These are phyloP conservation scores for Epichloe festucae DNA, from an alignment of 2,329 filamentous ascomycete species.

Conservation along the genomic window DNA sequence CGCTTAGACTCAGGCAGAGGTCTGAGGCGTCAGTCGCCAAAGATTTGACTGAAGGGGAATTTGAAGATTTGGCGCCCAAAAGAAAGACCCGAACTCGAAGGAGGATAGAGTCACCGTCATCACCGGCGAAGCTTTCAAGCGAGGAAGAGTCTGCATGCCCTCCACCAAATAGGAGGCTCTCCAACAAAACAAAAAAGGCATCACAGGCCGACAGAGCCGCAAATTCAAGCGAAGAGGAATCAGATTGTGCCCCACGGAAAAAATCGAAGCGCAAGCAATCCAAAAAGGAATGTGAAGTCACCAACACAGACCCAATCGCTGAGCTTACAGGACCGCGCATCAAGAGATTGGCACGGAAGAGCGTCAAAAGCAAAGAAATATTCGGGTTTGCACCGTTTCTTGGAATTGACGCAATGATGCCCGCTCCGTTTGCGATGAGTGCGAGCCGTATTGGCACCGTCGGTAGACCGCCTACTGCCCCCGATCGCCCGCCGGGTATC, in stretches of 20 bases:
- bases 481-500: neutral
- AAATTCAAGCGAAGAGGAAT: neutral
- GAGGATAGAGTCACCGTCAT: neutral
- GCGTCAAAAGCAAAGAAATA: conserved; percentile 34
- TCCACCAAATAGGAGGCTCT: neutral
- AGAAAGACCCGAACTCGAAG: neutral
- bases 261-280: neutral
- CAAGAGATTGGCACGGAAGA: conserved; percentile 26
- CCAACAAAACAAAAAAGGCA: neutral
- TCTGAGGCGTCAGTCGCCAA: neutral
- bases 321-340: conserved; percentile 22
- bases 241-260: neutral
- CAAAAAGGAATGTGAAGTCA: neutral
- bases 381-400: conserved; percentile 23
- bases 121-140: neutral
- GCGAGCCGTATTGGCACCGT: conserved; percentile 4
- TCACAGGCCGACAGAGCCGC: neutral
- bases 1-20: neutral
- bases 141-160: neutral
- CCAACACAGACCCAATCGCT: neutral
- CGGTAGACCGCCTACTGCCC: conserved; percentile 2
- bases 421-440: conserved; percentile 9
- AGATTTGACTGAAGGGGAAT: neutral
- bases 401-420: conserved; percentile 7
- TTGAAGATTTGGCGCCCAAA: neutral